Percentiles rank a stretch among this genome's conserved stretches.
These are phyloP conservation scores for Fraxinus latifolia DNA, from an alignment of 305 asterid species.

Conservation along the genomic window DNA sequence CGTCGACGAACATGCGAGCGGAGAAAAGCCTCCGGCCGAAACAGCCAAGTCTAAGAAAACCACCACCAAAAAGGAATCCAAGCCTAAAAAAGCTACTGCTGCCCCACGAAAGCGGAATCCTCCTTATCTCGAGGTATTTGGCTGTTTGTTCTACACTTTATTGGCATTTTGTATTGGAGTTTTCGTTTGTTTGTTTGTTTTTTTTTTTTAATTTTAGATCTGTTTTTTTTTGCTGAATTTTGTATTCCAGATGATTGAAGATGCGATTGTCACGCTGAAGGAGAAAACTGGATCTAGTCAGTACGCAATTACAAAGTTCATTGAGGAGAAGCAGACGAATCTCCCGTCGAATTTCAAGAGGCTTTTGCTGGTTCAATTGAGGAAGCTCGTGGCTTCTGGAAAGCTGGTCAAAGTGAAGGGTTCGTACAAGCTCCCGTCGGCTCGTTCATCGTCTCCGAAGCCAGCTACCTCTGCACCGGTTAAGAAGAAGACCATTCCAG, in stretches of 20 bases:
- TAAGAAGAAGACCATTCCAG: slow-evolving; percentile 24
- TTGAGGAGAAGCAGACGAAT: slow-evolving; percentile 68
- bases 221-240: neutral
- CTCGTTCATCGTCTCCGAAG: slow-evolving; percentile 30
- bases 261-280: slow-evolving; percentile 63
- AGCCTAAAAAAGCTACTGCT: slow-evolving; percentile 45
- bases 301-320: slow-evolving; percentile 65
- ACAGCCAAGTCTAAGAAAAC: slow-evolving; percentile 39
- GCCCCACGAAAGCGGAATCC: slow-evolving; percentile 61
- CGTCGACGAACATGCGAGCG: slow-evolving; percentile 26
- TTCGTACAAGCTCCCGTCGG: slow-evolving; percentile 65
- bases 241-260: slow-evolving; percentile 61
- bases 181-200: neutral
- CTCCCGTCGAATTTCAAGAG: slow-evolving; percentile 70
- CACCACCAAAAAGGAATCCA: slow-evolving; percentile 32
- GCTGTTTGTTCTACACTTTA: neutral
- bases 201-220: slow-evolving; percentile 14
- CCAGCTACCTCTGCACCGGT: slow-evolving; percentile 31
- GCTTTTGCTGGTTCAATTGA: slow-evolving; percentile 69
- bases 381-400: slow-evolving; percentile 57
- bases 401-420: slow-evolving; percentile 67
- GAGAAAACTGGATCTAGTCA: slow-evolving; percentile 86
- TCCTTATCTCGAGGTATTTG: slow-evolving; percentile 72
- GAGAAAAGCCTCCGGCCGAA: slow-evolving; percentile 23
- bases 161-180: neutral